Evolutionary conservation across 2,329 filamentous ascomycete genomes (phyloP).

Genomic region (Chrysosporium keratinophilum): DNA sequence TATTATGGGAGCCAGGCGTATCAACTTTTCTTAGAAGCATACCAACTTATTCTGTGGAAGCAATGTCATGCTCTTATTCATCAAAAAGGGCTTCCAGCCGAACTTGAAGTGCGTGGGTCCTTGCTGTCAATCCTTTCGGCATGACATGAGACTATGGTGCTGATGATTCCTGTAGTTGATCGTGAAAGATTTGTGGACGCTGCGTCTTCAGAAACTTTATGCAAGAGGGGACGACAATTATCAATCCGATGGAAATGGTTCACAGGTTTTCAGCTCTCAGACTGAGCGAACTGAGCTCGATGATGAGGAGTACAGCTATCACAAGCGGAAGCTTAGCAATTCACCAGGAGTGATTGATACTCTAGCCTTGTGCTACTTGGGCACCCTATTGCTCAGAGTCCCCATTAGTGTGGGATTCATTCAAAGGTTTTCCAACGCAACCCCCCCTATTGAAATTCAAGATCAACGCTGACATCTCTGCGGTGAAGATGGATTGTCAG

Average conservation of each 20-base stretch:
- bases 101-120: conserved; percentile 54
- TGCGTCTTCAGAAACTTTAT: conserved; percentile 54
- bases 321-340: conserved; percentile 26
- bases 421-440: conserved; percentile 30
- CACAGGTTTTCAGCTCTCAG: conserved; percentile 51
- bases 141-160: neutral
- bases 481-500: conserved; percentile 50
- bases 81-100: conserved; percentile 53
- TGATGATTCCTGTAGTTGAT: conserved; percentile 38
- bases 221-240: conserved; percentile 33
- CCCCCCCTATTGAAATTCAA: neutral
- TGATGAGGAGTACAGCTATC: conserved; percentile 26
- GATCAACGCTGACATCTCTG: neutral
- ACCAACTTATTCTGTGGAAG: conserved; percentile 74
- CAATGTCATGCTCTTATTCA: conserved; percentile 66
- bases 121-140: neutral
- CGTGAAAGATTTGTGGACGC: conserved; percentile 73
- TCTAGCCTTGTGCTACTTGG: conserved; percentile 70
- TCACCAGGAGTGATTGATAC: conserved; percentile 63
- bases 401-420: conserved; percentile 69
- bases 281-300: conserved; percentile 39
- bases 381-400: conserved; percentile 60
- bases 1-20: conserved; percentile 57
- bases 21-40: conserved; percentile 69
- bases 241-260: conserved; percentile 29